phyloP scores from a whole-genome alignment of 352 stramenopile species.

The Globisporangium emineosum region DNA sequence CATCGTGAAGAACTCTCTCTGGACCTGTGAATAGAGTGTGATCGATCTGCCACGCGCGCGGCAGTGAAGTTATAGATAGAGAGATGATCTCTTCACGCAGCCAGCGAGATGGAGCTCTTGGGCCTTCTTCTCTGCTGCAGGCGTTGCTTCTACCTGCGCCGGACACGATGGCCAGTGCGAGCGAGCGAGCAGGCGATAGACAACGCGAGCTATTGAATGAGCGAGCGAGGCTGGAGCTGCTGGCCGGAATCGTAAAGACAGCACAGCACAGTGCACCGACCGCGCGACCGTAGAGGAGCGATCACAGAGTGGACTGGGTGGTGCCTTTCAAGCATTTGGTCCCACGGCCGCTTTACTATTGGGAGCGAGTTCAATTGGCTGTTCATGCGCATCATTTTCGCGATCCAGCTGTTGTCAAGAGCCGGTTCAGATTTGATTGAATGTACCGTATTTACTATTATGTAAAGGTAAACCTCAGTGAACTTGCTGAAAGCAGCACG shows the following conservation, averaged over 20 bases:
- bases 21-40: not conserved
- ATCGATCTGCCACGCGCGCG: not conserved
- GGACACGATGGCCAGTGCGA: conserved; percentile 1
- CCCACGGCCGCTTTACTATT: not conserved
- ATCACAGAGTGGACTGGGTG: not conserved
- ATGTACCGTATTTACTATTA: too few species aligned
- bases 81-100: not conserved
- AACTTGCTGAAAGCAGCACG: too few species aligned
- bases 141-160: not conserved
- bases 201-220: not conserved
- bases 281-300: not conserved
- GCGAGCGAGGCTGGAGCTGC: not conserved
- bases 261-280: not conserved
- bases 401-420: not conserved
- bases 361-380: not conserved
- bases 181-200: not conserved
- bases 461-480: too few species aligned
- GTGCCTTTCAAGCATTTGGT: not conserved
- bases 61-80: not conserved
- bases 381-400: not conserved
- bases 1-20: conserved; percentile 8
- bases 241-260: not conserved
- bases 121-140: not conserved
- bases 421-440: too few species aligned
- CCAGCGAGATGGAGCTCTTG: not conserved